Percentiles rank a stretch among this genome's conserved stretches.
Evolutionary conservation across 768 basidiomycete genomes (phyloP).

Genomic region (Rhizopogon vinicolor): DNA sequence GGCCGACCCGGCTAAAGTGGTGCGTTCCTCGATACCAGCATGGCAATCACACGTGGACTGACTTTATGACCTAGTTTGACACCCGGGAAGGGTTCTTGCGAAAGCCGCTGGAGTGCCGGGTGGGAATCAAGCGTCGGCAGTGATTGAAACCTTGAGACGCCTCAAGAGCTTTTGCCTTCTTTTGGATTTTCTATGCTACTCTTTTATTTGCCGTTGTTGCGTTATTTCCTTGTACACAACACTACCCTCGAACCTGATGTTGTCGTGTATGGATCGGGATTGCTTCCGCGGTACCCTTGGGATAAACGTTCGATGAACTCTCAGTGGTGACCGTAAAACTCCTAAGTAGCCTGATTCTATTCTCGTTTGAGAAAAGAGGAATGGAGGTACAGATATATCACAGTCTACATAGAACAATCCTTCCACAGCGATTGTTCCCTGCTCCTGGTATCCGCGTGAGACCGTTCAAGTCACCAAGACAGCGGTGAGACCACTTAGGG

Average conservation of each 20-base stretch:
- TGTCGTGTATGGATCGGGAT: not conserved
- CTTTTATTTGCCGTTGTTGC: not conserved
- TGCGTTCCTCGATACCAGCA: conserved; percentile 25
- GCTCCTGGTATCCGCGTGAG: conserved; percentile 1
- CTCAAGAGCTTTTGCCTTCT: not conserved
- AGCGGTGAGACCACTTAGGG: not conserved
- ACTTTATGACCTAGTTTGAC: conserved; percentile 42
- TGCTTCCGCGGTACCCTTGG: not conserved
- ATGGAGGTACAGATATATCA: not conserved
- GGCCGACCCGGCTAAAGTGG: conserved; percentile 51
- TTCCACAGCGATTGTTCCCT: not conserved
- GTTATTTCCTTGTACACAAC: not conserved
- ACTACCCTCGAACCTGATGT: not conserved
- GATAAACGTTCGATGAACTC: not conserved
- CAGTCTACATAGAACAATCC: not conserved
- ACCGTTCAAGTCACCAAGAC: not conserved
- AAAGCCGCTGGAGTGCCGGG: conserved; percentile 70
- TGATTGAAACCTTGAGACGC: conserved; percentile 7
- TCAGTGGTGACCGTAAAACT: not conserved
- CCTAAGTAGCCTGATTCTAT: conserved; percentile 8
- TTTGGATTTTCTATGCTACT: not conserved
- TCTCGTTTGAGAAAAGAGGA: conserved; percentile 6
- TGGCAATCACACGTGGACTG: conserved; percentile 1
- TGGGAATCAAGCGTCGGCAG: conserved; percentile 68
- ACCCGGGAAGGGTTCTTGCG: conserved; percentile 85